These are phyloP conservation scores for Macrophomina tecta DNA, from an alignment of 2,329 filamentous ascomycete genomes.

Conservation along the genomic window DNA sequence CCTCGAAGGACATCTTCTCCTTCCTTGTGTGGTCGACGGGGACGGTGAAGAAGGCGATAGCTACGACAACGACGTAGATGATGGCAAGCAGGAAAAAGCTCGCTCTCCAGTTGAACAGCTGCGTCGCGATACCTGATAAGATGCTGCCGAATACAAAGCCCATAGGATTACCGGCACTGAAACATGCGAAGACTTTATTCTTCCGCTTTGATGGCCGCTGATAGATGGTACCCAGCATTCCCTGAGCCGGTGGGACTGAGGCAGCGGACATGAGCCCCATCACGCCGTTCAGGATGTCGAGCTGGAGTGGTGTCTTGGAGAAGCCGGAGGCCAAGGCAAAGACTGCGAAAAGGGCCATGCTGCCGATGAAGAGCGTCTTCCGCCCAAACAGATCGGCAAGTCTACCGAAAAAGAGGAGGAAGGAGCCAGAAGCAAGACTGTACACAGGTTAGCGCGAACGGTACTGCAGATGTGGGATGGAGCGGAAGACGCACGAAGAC, in stretches of 20 bases:
- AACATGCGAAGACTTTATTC: slow-evolving; percentile 69
- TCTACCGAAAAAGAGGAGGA: slow-evolving; percentile 70
- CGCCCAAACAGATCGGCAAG: slow-evolving; percentile 71
- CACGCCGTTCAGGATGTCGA: slow-evolving; percentile 69
- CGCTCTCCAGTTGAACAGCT: slow-evolving; percentile 68
- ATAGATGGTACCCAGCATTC: slow-evolving; percentile 69
- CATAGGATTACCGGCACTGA: slow-evolving; percentile 63
- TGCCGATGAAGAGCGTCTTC: slow-evolving; percentile 64
- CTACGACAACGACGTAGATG: slow-evolving; percentile 65
- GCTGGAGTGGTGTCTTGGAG: slow-evolving; percentile 61
- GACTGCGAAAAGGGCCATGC: slow-evolving; percentile 64
- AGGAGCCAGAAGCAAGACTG: slow-evolving; percentile 66
- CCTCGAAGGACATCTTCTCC: slow-evolving; percentile 52
- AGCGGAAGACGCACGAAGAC: slow-evolving; percentile 53
- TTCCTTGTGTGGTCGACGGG: slow-evolving; percentile 60
- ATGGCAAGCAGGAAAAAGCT: slow-evolving; percentile 68
- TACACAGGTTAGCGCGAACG: not conserved
- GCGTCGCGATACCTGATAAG: slow-evolving; percentile 66
- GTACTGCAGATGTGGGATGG: not conserved
- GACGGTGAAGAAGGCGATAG: slow-evolving; percentile 66
- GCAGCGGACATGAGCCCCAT: slow-evolving; percentile 69
- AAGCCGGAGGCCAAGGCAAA: slow-evolving; percentile 66
- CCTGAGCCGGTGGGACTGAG: slow-evolving; percentile 68
- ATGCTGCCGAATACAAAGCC: slow-evolving; percentile 65
- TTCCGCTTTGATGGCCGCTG: slow-evolving; percentile 66